Evolutionary conservation across 768 basidiomycete genomes (phyloP).

Genomic region (Tricholoma sp.): DNA sequence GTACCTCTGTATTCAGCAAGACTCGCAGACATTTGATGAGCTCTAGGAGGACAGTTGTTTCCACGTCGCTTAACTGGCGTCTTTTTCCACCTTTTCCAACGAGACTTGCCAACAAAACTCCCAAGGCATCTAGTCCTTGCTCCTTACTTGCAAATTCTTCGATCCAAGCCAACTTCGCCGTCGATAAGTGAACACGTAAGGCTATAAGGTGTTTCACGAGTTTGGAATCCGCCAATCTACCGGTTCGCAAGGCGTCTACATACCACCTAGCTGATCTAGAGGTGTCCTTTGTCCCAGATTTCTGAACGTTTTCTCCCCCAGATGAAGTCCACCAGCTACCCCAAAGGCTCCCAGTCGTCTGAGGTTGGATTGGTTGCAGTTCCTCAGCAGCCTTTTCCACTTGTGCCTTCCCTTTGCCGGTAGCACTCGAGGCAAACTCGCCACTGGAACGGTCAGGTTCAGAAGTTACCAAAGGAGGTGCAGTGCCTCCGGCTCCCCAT

Average conservation of each 20-base stretch:
- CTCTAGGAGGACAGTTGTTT: constrained; percentile 66
- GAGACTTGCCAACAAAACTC: constrained; percentile 49
- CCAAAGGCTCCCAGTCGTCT: constrained; percentile 74
- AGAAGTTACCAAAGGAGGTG: constrained; percentile 29
- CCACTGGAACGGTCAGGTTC: constrained; percentile 31
- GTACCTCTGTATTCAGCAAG: constrained; percentile 80
- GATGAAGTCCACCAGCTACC: constrained; percentile 72
- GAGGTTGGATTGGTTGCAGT: constrained; percentile 45
- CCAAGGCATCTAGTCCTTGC: constrained; percentile 63
- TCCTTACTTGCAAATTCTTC: constrained; percentile 66
- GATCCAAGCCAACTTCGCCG: constrained; percentile 74
- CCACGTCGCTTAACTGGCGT: constrained; percentile 55
- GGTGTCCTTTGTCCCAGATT: constrained; percentile 29
- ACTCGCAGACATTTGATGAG: constrained; percentile 76
- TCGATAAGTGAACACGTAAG: constrained; percentile 81
- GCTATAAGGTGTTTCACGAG: constrained; percentile 76
- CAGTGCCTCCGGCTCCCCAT: constrained; percentile 43
- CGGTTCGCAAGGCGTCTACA: constrained; percentile 52
- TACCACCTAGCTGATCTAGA: constrained; percentile 55
- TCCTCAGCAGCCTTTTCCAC: constrained; percentile 30
- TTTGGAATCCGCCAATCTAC: constrained; percentile 51
- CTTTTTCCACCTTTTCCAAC: constrained; percentile 67
- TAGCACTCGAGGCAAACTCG: constrained; percentile 27
- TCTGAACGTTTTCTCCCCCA: constrained; percentile 43
- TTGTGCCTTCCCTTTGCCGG: constrained; percentile 21